Conservation (phyloP, 805 yeast species). For the Tetrapisispora namnaoensis region DNA sequence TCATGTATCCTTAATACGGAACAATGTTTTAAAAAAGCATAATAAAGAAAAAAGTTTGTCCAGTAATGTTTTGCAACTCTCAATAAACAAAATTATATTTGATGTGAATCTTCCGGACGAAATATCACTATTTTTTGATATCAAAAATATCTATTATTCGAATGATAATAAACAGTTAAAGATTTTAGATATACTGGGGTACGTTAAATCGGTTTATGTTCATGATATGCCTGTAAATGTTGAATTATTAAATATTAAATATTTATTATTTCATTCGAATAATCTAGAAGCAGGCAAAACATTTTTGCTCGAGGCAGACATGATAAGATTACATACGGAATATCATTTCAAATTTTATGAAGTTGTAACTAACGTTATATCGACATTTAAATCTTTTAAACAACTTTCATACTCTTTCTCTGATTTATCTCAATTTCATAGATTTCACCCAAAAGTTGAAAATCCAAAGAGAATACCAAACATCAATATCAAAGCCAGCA, state of each 20-base stretch:
- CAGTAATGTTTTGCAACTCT: not conserved
- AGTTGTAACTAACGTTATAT: slow-evolving; percentile 41
- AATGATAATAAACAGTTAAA: slow-evolving; percentile 2
- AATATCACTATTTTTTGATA: slow-evolving; percentile 14
- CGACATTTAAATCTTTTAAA: slow-evolving; percentile 37
- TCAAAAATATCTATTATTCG: slow-evolving; percentile 6
- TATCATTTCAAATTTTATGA: slow-evolving; percentile 35
- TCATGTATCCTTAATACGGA: not conserved
- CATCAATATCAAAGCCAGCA: slow-evolving; percentile 33
- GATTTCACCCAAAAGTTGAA: slow-evolving; percentile 21
- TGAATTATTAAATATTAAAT: slow-evolving; percentile 12
- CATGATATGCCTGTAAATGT: slow-evolving; percentile 14
- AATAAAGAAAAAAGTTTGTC: not conserved
- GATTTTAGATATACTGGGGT: slow-evolving; percentile 8
- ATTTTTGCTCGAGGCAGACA: slow-evolving; percentile 9
- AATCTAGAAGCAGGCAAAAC: not conserved
- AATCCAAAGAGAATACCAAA: slow-evolving; percentile 31
- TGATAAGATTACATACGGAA: slow-evolving; percentile 24
- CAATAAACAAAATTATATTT: slow-evolving; percentile 16
- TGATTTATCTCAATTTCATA: slow-evolving; percentile 22
- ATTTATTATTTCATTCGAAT: slow-evolving; percentile 8
- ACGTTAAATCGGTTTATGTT: slow-evolving; percentile 25
- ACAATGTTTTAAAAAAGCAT: not conserved
- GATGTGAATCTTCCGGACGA: slow-evolving; percentile 22
- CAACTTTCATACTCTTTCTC: slow-evolving; percentile 38